Base-by-base conservation (phyloP, 768 basidiomycete genomes). In the Mrakia blollopis region DNA sequence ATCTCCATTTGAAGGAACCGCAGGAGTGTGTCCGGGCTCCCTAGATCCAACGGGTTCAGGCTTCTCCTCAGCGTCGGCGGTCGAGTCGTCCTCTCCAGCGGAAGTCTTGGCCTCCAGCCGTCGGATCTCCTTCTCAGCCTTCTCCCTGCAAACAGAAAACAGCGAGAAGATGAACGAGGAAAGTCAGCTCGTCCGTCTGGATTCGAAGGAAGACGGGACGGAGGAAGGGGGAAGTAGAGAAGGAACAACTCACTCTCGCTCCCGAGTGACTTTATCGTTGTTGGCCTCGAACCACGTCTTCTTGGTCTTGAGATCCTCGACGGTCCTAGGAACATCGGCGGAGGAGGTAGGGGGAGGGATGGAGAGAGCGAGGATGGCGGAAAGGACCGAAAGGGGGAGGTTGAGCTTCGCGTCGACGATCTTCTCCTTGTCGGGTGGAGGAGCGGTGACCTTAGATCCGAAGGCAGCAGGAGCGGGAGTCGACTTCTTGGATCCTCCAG, bases 251-350 rank as follows among this genome's bases (percentile, higher is more conserved):
- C 65, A 68, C 65, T 39, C 65, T 68, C 65, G 74, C 57, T 82
- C 82, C 79, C 83, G 81, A 70, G 84, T 84, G 79, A 82, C 83
- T 35, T 80, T 71, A 37, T 88, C 88, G 84, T 95, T 94, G 85
- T 98, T 98, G 44, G 92, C 95, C 83, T 91, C 89, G 81, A 89
- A 97, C 94, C 94, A 98, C 32, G 90, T 87, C 86, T 94, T 94
- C 88, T 98, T 99, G 71, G 89, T 92, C 84, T 91, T 91, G 76
- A 99, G 87, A 83, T 97, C 92, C 81, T 92, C 91, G 75, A 98
- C 86, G 67, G 93, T 89, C 73, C 93, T 91, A 73, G 90, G 87
- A 47, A 94, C 87, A 79, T 99, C 95, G 8, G 87, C 85, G 60
- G 87, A 83, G 16, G 90, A 90, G 25, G 89, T 86, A 0, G 97